Evolutionary conservation across 2,329 filamentous ascomycete genomes (phyloP), one percentile per base, ranked within the genome.

Genomic region (Alternaria brassicicola): DNA sequence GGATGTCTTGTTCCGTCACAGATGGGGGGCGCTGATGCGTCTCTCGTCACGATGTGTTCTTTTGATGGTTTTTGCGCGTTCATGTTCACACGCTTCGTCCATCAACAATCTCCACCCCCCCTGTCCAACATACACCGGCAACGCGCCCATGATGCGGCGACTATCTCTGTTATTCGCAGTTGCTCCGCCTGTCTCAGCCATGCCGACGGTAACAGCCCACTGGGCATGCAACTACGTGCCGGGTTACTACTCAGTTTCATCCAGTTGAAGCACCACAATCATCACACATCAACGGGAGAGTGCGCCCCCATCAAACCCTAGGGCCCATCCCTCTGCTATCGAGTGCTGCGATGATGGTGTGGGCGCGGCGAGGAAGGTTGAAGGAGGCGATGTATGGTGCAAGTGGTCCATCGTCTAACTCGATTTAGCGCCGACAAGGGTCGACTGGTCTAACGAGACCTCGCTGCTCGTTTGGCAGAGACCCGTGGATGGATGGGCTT

Each of bases 361-460:
- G 54, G 52, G 42, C 56, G 57, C 62, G 58, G 53, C 60, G 63
- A 64, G 43, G 60, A 64, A 62, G 64, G 59, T 64, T 59, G 65
- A 58, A 62, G 64, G 66, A 66, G 63, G 66, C 66, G 61, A 67
- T 62, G 66, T 67, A 66, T 63, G 58, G 55, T 52, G 56, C 43
- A 47, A 39, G 36, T 39, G 36, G 59, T 54, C 39, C 41, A 55
- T 39, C 26, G 52, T 48, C 64, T 67, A 67, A 59, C 50, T 48
- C 33, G 57, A 63, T 60, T 60, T 59, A 65, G 64, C 53, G 57
- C 52, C 52, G 31, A 48, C 49, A 53, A 59, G 46, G 56, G 43
- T 47, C 28, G 43, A 47, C 43, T 28, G 55, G 55, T 57, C 55
- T 52, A 55, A 63, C 63, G 61, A 63, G 58, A 59, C 42, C 53